These are phyloP conservation scores for Cudoniella acicularis DNA, from an alignment of 495 filamentous ascomycete species.

Conservation along the genomic window DNA sequence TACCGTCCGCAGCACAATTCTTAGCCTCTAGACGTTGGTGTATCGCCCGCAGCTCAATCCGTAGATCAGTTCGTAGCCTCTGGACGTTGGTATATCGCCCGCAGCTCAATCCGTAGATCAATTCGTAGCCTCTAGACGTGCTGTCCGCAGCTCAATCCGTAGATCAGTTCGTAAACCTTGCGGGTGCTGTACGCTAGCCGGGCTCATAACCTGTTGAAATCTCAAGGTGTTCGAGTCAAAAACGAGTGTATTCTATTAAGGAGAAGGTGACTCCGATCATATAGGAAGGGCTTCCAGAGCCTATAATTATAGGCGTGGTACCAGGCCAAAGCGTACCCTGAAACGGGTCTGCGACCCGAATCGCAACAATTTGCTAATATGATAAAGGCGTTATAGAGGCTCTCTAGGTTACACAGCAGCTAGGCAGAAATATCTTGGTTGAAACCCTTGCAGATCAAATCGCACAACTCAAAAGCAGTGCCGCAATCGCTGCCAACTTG, in stretches of 20 bases:
- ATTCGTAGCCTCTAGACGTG: not conserved
- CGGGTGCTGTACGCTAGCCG: not conserved
- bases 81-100: not conserved
- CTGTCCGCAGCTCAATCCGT: not conserved
- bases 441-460: no score
- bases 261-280: not conserved
- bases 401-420: no score
- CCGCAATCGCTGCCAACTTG: no score
- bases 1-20: not conserved
- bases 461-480: no score
- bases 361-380: no score
- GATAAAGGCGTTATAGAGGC: no score
- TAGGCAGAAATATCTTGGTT: no score
- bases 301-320: not conserved
- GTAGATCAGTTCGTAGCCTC: not conserved
- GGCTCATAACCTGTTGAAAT: not conserved
- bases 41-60: not conserved
- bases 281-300: not conserved
- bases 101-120: not conserved
- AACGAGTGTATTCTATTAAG: not conserved
- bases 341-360: no score
- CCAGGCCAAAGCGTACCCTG: not conserved
- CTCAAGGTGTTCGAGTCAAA: not conserved
- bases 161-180: not conserved
- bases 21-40: not conserved